Evolutionary conservation across 306 rosid genomes (phyloP), one percentile per base, ranked within the genome.

Genomic region (Chamaecrista fasciculata): DNA sequence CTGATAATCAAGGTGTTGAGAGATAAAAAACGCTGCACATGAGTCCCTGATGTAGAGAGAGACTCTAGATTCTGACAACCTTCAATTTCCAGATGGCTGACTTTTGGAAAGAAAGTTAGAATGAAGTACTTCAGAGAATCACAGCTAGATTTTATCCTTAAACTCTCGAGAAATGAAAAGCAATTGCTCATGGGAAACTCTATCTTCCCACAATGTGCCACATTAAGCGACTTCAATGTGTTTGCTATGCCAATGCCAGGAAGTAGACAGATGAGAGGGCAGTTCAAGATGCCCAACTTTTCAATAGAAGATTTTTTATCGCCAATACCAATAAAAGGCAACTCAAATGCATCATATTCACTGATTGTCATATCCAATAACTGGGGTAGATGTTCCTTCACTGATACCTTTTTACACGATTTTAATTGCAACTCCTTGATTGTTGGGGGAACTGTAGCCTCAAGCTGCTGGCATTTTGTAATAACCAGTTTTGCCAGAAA

Each of bases 41-140:
- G 44, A 28, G 16, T 24, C 46, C 42, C 39, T 33, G 50, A 37
- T 50, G 26, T 4, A 6, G 72, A 50, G 51, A 67, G 24, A 21
- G 49, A 50, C 44, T 51, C 62, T 12, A 67, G 72, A 67, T 67
- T 50, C 39, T 21, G 36, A 34, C 72, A 67, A 21, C 49, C 62
- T 23, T 53, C 33, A 14, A 69, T 14, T 1, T 40, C 0, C 23
- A 55, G 62, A 21, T 26, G 4, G 36, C 26, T 39, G 8, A 55
- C 29, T 6, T 43, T 25, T 2, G 74, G 53, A 25, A 55, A 28
- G 21, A 56, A 12, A 20, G 14, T 37, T 25, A 51, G 5, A 3
- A 58, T 19, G 23, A 69, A 25, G 12, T 43, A 69, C 28, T 14
- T 16, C 16, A 69, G 18, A 15, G 73, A 68, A 34, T 11, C 44